Conservation (phyloP, 148 eudicot genomes). For the Diospyros kaki region DNA sequence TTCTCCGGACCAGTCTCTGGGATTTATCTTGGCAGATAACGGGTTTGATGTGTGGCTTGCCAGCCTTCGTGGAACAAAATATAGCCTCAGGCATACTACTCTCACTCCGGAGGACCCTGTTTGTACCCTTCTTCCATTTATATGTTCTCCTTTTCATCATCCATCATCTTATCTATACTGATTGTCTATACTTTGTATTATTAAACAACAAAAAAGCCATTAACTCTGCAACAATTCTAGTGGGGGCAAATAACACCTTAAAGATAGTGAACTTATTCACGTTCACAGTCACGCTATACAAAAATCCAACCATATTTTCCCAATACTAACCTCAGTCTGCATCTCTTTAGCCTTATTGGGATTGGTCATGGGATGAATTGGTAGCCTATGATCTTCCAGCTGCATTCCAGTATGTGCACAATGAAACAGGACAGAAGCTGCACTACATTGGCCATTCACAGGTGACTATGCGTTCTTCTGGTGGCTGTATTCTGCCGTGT, state of each 20-base stretch:
- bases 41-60: constrained; percentile 74
- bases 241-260: too few species aligned
- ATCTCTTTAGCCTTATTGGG: constrained; percentile 52
- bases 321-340: neutral
- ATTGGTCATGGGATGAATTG: constrained; percentile 79
- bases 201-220: too few species aligned
- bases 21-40: constrained; percentile 59
- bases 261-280: too few species aligned
- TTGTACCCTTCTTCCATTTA: neutral
- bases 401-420: constrained; percentile 33
- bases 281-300: too few species aligned
- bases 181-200: too few species aligned
- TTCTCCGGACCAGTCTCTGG: constrained; percentile 47
- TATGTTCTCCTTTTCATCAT: neutral
- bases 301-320: too few species aligned
- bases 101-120: constrained; percentile 50
- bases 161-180: neutral
- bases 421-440: constrained; percentile 47
- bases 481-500: too few species aligned
- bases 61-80: constrained; percentile 56
- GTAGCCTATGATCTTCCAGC: constrained; percentile 55
- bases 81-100: constrained; percentile 48
- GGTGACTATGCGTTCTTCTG: constrained; percentile 26
- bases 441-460: constrained; percentile 72
- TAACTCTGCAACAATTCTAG: too few species aligned